Base-by-base conservation (phyloP, 2,329 filamentous ascomycete genomes). In the Calonectria fujianensis region DNA sequence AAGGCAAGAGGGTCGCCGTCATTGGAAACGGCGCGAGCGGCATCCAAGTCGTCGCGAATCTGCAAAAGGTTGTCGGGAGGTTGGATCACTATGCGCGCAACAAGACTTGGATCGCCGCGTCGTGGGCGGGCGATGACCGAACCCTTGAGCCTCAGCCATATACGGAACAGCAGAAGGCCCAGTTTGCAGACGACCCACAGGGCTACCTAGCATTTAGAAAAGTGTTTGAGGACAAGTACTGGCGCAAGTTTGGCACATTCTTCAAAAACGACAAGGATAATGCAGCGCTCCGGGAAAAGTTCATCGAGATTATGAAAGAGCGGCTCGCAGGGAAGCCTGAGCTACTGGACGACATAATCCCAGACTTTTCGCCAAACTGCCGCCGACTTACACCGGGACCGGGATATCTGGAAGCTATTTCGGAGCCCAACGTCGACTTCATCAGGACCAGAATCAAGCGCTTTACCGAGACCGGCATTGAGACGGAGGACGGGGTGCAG, bases 21-120 rank as follows among this genome's bases (percentile, higher is more conserved):
- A 92, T 93, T 54, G 91, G 91, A n/a, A 93, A 92, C 68, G 91
- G 91, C 2, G 90, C 91, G 6, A 91, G 88, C 8, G 91, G 91
- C 0, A 88, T 93, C 32, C 92, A 93, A 74, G 82, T 90, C 1
- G 87, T 89, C 0, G 84, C 90, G 0, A 90, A 90, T 57, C 77
- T 92, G 1, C 90, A 91, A 70, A 86, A 86, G 35, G 80, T 79
- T 0, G 89, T 89, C 1, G 79, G 77, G 1, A 89, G 86, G 2
- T 85, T 94, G 0, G 91, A 94, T 75, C 91, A 93, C 82, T 94
- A 94, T 76, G 91, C 89, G 1, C 87, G 93, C 13, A 92, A 90
- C 77, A 89, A 87, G 39, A 94, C 93, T 0, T 95, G 93, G 93
- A 91, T 94, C 35, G 91, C 93, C 0, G 88, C 90, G 2, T 90